phyloP scores from a whole-genome alignment of 1,139 yeast species.

The Sugiyamaella paludigena region DNA sequence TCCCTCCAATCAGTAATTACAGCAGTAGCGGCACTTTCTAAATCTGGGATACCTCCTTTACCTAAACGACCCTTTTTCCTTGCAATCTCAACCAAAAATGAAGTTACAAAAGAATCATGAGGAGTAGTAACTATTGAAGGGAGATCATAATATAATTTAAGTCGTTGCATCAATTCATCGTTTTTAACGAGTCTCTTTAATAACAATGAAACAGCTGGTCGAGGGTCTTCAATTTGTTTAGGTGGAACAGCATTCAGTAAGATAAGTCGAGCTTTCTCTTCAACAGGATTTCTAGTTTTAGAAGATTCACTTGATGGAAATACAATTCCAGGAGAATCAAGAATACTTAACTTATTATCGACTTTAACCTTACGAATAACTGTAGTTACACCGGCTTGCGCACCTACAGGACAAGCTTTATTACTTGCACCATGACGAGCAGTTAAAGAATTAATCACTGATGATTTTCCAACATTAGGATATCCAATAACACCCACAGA shows the following conservation, averaged over 20 bases:
- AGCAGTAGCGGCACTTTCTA: conserved; percentile 78
- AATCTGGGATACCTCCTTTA: conserved; percentile 88
- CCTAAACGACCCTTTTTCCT: conserved; percentile 90
- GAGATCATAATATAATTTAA: conserved; percentile 67
- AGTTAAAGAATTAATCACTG: conserved; percentile 86
- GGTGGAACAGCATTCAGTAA: conserved; percentile 89
- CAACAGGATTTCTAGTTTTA: conserved; percentile 49
- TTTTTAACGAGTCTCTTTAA: conserved; percentile 63
- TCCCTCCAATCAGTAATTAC: conserved; percentile 96
- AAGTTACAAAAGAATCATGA: conserved; percentile 49
- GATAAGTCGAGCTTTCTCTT: conserved; percentile 84
- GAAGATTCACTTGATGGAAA: conserved; percentile 71
- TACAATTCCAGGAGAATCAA: conserved; percentile 97
- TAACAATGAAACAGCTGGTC: conserved; percentile 73
- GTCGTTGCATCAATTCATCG: conserved; percentile 68
- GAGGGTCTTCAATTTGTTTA: conserved; percentile 79
- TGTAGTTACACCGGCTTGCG: conserved; percentile 96
- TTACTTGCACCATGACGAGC: conserved; percentile 65
- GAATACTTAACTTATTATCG: conserved; percentile 80
- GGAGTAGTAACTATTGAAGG: conserved; percentile 69
- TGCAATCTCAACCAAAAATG: conserved; percentile 87
- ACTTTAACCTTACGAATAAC: conserved; percentile 87
- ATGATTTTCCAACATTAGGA: conserved; percentile 94
- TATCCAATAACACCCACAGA: conserved; percentile 96
- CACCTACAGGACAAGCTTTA: conserved; percentile 92